Percentiles rank a stretch among this genome's conserved stretches.
phyloP scores from a whole-genome alignment of 331 rosid genomes.

The Saraca asoca region DNA sequence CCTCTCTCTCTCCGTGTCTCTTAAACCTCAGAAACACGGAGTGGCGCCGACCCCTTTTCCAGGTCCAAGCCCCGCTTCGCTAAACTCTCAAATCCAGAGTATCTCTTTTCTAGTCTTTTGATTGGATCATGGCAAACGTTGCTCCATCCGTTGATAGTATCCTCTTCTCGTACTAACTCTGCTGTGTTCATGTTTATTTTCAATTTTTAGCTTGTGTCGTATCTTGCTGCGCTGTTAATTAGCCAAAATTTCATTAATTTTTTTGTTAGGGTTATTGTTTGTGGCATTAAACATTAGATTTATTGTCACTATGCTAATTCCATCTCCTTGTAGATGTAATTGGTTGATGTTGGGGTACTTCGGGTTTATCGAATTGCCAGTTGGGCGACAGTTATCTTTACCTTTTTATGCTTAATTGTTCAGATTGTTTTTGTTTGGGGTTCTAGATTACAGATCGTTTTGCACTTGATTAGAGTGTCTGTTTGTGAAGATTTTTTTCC shows the following conservation, averaged over 20 bases:
- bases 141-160: conserved; percentile 48
- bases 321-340: no score
- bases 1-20: background rate
- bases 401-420: no score
- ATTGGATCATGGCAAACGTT: conserved; percentile 43
- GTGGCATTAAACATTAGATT: no score
- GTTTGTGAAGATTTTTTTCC: conserved; percentile 11
- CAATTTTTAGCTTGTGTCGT: background rate
- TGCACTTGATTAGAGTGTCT: background rate
- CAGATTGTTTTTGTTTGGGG: no score
- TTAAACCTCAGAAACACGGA: conserved; percentile 30
- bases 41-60: conserved; percentile 47
- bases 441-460: background rate
- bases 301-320: no score
- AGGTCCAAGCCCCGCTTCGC: background rate
- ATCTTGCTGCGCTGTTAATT: no score
- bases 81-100: background rate
- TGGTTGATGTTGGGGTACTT: no score
- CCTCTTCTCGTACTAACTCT: background rate
- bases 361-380: no score
- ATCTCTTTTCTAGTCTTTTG: background rate
- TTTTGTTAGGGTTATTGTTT: background rate
- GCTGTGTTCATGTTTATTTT: background rate
- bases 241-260: background rate
- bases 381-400: no score